phyloP scores from a whole-genome alignment of 192 early-diverging fungal genomes.

The Coemansia umbellata region DNA sequence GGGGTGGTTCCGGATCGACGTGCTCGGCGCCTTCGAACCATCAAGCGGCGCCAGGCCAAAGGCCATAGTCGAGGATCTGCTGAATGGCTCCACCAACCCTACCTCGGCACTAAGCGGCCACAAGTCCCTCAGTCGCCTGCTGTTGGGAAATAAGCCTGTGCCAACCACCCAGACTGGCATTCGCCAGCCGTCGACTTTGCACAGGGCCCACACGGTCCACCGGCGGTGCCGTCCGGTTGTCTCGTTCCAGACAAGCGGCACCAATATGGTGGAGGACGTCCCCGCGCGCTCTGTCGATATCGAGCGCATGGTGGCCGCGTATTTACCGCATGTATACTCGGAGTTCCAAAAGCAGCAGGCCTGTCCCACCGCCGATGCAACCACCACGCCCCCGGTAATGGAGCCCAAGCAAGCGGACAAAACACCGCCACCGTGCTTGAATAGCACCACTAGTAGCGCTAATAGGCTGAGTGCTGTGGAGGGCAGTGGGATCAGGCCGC shows the following conservation, averaged over 20 bases:
- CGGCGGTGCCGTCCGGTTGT: not conserved
- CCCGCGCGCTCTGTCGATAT: constrained; percentile 18
- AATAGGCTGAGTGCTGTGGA: not conserved
- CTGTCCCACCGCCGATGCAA: not conserved
- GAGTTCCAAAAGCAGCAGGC: not conserved
- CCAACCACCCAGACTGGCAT: no score
- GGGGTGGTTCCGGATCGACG: no score
- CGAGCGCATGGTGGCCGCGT: constrained; percentile 28
- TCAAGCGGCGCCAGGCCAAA: no score
- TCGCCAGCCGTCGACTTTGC: no score
- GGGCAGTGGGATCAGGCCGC: no score
- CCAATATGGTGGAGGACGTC: not conserved
- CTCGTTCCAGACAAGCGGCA: not conserved
- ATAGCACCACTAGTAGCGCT: not conserved
- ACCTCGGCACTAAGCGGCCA: no score
- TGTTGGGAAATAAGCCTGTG: no score
- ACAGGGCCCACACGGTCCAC: not conserved
- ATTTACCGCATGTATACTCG: constrained; percentile 24
- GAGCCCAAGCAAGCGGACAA: not conserved
- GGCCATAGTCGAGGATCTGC: no score
- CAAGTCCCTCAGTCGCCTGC: no score
- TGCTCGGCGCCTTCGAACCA: no score
- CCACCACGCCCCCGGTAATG: not conserved
- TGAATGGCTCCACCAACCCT: no score
- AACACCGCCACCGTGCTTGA: not conserved